Base-by-base conservation (phyloP, 192 early-diverging fungal genomes). In the Coemansia sp. region DNA sequence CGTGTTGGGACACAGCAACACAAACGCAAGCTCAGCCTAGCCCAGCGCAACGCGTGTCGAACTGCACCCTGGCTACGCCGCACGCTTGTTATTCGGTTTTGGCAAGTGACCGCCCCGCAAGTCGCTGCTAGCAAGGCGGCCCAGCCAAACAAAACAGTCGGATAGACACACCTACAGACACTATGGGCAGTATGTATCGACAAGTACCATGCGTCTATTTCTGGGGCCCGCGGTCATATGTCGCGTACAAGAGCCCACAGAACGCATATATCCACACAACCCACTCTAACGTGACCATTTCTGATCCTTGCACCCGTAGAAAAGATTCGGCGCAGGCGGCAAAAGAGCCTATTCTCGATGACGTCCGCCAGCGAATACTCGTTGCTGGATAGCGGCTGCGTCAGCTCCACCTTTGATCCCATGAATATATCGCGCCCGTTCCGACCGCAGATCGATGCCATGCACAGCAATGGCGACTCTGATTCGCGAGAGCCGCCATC, bases 301-400 rank as follows among this genome's bases (percentile, higher is more conserved):
- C 35, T 38, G 35, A 38, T 1, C n/a, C 35, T 7, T 29, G n/a
- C 27, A 43, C 25, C 5, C 38, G 50, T 67, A 67, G 71, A 79
- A 54, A 72, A 72, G 65, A 58, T 79, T 33, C 69, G 76, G 2
- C 76, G 76, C 24, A 72, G 64, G 48, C 60, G 76, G 45, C 76
- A 79, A 47, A 58, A 49, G 62, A 79, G 76, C 38, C 53, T 79
- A 62, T 79, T 79, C 46, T 79, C 76, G 28, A 79, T 79, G 76
- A 71, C 65, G n/a, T 43, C 68, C 0, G 69, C 69, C 10, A 62
- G 58, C 32, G 66, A 79, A 38, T 79, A 69, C 43, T 68, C 69
- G 14, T 24, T 79, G 58, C 62, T 79, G 40, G 76, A 69, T 52
- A 69, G 76, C 50, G 76, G 69, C 0, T 58, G 69, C 8, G 45